Conservation (phyloP, 1,139 yeast genomes). For the Scheffersomyces segobiensis region DNA sequence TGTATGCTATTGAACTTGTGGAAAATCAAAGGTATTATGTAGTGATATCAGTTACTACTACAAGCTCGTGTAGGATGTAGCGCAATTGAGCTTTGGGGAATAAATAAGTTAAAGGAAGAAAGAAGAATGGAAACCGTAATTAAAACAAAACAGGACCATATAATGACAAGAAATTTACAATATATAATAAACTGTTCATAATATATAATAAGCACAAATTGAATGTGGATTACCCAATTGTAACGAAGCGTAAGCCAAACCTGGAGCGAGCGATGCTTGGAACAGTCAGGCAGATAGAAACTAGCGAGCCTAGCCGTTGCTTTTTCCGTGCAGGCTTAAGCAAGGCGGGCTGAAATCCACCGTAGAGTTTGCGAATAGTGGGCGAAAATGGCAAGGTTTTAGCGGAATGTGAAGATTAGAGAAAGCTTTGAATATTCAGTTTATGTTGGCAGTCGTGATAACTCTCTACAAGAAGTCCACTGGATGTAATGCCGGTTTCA, state of each 20-base stretch:
- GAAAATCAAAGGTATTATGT: too few relatives aligned
- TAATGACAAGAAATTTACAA: not conserved
- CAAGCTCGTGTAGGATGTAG: too few relatives aligned
- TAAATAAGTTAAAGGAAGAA: not conserved
- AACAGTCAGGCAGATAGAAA: not conserved
- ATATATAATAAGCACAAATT: too few relatives aligned
- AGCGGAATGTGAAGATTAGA: not conserved
- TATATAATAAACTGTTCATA: too few relatives aligned
- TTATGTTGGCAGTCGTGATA: not conserved
- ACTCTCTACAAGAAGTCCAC: not conserved
- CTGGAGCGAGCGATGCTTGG: not conserved
- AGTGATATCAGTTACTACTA: not conserved
- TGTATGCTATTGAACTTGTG: too few relatives aligned
- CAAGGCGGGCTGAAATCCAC: not conserved
- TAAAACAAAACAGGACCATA: not conserved
- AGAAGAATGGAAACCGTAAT: not conserved
- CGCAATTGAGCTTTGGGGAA: too few relatives aligned
- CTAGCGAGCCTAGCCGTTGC: not conserved
- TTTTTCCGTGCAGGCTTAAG: not conserved
- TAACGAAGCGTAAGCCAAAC: not conserved
- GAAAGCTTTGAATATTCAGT: not conserved
- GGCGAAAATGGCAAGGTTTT: too few relatives aligned
- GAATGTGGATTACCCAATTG: not conserved
- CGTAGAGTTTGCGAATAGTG: not conserved
- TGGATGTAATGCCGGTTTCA: not conserved